Evolutionary conservation across 257 asterid genomes (phyloP).

Genomic region (Capsicum pubescens): DNA sequence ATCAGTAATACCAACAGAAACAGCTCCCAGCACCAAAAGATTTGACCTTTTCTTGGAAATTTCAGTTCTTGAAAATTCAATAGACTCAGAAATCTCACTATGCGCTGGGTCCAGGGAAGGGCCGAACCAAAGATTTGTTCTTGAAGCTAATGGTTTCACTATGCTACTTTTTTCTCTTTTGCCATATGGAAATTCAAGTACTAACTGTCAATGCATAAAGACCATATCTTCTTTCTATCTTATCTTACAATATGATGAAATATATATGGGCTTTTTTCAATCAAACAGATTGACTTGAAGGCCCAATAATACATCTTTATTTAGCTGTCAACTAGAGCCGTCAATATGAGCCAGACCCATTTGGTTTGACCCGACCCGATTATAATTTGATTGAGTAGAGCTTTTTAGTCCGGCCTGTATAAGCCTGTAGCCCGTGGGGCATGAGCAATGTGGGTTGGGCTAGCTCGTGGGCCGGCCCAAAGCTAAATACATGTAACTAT

Average conservation of each 20-base stretch:
- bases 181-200: background rate
- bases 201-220: too few species aligned
- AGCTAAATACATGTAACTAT: too few species aligned
- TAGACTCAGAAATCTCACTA: too few species aligned
- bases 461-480: too few species aligned
- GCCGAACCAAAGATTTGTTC: background rate
- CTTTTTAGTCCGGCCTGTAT: too few species aligned
- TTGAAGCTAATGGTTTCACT: background rate
- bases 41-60: slow-evolving; percentile 36
- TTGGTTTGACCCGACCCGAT: too few species aligned
- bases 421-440: too few species aligned
- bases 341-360: too few species aligned
- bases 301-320: background rate
- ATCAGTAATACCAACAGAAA: slow-evolving; percentile 72
- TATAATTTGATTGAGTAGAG: too few species aligned
- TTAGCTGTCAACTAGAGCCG: background rate
- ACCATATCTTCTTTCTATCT: background rate
- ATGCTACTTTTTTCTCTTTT: slow-evolving; percentile 12
- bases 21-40: slow-evolving; percentile 51
- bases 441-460: too few species aligned
- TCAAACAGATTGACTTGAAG: background rate
- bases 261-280: slow-evolving; percentile 1
- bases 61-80: slow-evolving; percentile 11
- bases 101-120: too few species aligned
- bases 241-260: background rate